These are phyloP conservation scores for Westerdykella aurantiaca DNA, from an alignment of 2,329 filamentous ascomycete species.

Conservation along the genomic window DNA sequence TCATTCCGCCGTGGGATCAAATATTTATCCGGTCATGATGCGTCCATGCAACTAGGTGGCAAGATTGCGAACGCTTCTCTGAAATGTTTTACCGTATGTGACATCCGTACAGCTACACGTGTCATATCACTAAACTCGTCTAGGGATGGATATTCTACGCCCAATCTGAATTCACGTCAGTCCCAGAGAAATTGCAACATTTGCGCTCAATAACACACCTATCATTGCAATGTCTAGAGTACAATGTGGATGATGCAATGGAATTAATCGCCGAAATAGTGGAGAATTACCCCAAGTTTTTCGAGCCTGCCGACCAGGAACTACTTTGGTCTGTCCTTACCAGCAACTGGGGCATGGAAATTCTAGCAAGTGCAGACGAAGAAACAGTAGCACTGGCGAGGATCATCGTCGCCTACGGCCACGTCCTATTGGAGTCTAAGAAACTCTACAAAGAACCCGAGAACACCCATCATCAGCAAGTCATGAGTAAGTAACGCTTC, in stretches of 20 bases:
- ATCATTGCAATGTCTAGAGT: constrained; percentile 56
- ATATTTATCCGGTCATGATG: constrained; percentile 21
- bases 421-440: constrained; percentile 29
- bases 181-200: constrained; percentile 52
- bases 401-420: constrained; percentile 34
- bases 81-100: constrained; percentile 30
- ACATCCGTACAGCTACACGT: background rate
- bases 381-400: constrained; percentile 32
- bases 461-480: constrained; percentile 28
- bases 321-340: constrained; percentile 32
- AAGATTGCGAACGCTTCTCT: constrained; percentile 31
- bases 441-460: constrained; percentile 46
- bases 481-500: constrained; percentile 27
- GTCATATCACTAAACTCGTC: constrained; percentile 6
- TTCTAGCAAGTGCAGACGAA: constrained; percentile 30
- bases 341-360: constrained; percentile 32
- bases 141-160: constrained; percentile 73
- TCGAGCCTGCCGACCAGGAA: constrained; percentile 27
- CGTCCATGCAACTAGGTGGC: constrained; percentile 24
- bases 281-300: constrained; percentile 32
- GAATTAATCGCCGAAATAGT: constrained; percentile 34
- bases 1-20: constrained; percentile 34
- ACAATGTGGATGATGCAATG: constrained; percentile 45
- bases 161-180: constrained; percentile 56
- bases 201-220: constrained; percentile 56